A percentile compares a stretch with the other conserved stretches of the same genome.
These are phyloP conservation scores for Endothia cerciana DNA, from an alignment of 2,329 filamentous ascomycete species.

Conservation along the genomic window DNA sequence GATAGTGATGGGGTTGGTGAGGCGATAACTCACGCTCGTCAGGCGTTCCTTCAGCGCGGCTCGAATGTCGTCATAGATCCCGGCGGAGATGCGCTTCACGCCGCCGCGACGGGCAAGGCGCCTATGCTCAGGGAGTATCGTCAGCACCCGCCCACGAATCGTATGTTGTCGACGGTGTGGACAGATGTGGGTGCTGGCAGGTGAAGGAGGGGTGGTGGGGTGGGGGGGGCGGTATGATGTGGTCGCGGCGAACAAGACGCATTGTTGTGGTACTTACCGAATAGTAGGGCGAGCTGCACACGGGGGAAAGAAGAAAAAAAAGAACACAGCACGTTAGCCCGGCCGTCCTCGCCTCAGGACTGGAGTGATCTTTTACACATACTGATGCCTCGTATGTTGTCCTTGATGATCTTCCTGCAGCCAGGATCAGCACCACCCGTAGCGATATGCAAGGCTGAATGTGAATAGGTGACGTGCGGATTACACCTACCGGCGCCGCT, in stretches of 20 bases:
- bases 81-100: conserved; percentile 70
- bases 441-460: neutral
- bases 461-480: neutral
- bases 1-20: neutral
- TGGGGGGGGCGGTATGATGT: neutral
- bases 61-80: conserved; percentile 67
- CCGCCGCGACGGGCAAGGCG: conserved; percentile 76
- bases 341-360: neutral
- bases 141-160: conserved; percentile 9
- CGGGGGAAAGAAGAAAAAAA: neutral
- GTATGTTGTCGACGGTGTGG: neutral
- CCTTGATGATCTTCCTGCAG: conserved; percentile 52
- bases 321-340: conserved; percentile 10
- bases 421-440: neutral
- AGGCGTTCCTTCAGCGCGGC: conserved; percentile 55
- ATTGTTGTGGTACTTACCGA: conserved; percentile 24
- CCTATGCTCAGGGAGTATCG: conserved; percentile 41
- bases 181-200: neutral
- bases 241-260: neutral
- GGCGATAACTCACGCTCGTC: conserved; percentile 42
- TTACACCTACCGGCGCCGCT: conserved; percentile 36
- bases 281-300: conserved; percentile 29
- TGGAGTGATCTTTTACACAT: conserved; percentile 33
- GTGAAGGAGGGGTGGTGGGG: neutral
- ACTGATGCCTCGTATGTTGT: conserved; percentile 57